A percentile compares a stretch with the other conserved stretches of the same genome.
Evolutionary conservation across 176 grass and related monocot species (phyloP).

Genomic region (Oryza longistaminata): DNA sequence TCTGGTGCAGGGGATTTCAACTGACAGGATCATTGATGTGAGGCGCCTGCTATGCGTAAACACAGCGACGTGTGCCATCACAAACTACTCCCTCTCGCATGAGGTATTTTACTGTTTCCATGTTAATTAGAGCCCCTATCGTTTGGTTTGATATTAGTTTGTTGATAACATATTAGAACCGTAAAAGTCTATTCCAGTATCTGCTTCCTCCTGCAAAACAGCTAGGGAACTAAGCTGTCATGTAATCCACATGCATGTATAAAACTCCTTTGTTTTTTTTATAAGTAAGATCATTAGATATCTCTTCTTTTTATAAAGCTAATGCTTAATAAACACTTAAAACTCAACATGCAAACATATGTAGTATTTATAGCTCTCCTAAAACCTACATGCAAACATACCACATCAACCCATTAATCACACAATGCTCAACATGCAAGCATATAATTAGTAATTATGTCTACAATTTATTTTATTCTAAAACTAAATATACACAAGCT

Average conservation of each 20-base stretch:
- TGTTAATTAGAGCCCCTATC: neutral
- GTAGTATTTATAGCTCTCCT: too few relatives aligned
- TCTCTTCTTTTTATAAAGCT: too few relatives aligned
- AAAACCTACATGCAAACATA: too few relatives aligned
- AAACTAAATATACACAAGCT: too few relatives aligned
- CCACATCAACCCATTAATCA: too few relatives aligned
- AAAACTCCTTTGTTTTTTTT: neutral
- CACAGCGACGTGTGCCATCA: conserved; percentile 78
- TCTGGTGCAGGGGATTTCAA: conserved; percentile 80
- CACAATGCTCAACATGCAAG: too few relatives aligned
- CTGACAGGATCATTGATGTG: conserved; percentile 89
- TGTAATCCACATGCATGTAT: neutral
- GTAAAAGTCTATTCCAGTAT: neutral
- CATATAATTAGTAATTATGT: too few relatives aligned
- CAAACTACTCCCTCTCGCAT: conserved; percentile 80
- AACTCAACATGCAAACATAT: too few relatives aligned
- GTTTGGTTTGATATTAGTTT: neutral
- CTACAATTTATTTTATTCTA: too few relatives aligned
- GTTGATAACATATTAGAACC: neutral
- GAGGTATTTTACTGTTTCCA: conserved; percentile 54
- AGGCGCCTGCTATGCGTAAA: conserved; percentile 80
- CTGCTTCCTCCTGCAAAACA: neutral
- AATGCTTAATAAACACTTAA: too few relatives aligned
- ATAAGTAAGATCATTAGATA: too few relatives aligned
- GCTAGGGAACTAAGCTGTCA: neutral